These are phyloP conservation scores for Dissophora ornata DNA, from an alignment of 192 early-diverging fungal species.

Conservation along the genomic window DNA sequence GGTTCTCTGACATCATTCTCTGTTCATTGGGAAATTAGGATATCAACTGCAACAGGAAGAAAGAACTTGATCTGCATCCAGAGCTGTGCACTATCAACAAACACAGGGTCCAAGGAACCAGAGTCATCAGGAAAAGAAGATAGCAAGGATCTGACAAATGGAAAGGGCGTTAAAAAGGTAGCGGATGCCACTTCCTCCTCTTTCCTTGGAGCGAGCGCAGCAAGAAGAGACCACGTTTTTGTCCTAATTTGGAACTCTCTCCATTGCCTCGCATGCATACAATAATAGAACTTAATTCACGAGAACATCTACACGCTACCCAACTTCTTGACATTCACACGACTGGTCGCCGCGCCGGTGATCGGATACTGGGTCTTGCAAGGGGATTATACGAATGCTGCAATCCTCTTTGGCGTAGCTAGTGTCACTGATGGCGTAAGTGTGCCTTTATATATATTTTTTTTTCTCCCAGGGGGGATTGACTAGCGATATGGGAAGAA, in stretches of 20 bases:
- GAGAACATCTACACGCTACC: constrained; percentile 95
- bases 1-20: not conserved
- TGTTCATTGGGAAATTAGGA: too few relatives aligned
- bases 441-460: not conserved
- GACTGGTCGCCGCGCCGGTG: constrained; percentile 83
- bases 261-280: too few relatives aligned
- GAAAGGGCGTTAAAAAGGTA: constrained; percentile 44
- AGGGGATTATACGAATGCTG: constrained; percentile 75
- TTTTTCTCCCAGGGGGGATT: too few relatives aligned
- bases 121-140: not conserved
- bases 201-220: not conserved
- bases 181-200: not conserved
- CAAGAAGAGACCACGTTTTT: too few relatives aligned
- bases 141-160: constrained; percentile 5
- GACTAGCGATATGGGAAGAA: too few relatives aligned
- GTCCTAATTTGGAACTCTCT: too few relatives aligned
- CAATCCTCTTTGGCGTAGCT: constrained; percentile 82
- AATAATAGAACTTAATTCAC: constrained; percentile 18
- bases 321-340: constrained; percentile 85
- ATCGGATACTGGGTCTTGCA: constrained; percentile 91
- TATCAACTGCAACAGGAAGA: constrained; percentile 4
- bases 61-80: constrained; percentile 17
- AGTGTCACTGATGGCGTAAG: constrained; percentile 86
- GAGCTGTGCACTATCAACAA: constrained; percentile 23
- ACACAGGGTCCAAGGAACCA: constrained; percentile 1